phyloP scores from a whole-genome alignment of 805 yeast species.

The Candida berthetii region DNA sequence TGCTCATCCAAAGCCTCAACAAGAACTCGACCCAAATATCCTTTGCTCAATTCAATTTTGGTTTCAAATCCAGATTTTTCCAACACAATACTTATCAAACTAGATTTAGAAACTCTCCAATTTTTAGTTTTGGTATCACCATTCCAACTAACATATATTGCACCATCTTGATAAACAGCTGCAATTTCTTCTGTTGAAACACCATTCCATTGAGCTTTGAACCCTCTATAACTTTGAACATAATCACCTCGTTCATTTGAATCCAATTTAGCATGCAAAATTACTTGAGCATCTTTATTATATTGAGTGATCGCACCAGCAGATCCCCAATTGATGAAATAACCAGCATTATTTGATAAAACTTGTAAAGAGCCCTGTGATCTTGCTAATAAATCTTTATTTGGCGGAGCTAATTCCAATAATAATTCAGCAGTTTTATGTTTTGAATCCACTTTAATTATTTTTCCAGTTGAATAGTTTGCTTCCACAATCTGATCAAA shows the following conservation, averaged over 20 bases:
- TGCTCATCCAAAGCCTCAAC: too few species aligned
- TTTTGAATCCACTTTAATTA: slow-evolving; percentile 26
- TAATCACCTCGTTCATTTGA: slow-evolving; percentile 21
- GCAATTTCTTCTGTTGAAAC: slow-evolving; percentile 27
- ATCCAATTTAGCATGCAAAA: slow-evolving; percentile 27
- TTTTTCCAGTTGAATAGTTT: slow-evolving; percentile 25
- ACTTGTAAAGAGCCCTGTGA: slow-evolving; percentile 19
- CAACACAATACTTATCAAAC: too few species aligned
- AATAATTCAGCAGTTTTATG: slow-evolving; percentile 22
- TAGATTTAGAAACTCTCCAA: slow-evolving; percentile 23
- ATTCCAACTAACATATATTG: slow-evolving; percentile 29
- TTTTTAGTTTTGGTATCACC: slow-evolving; percentile 29
- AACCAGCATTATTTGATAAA: slow-evolving; percentile 24
- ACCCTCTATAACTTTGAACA: slow-evolving; percentile 30
- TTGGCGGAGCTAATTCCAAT: slow-evolving; percentile 20
- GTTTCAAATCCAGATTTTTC: slow-evolving; percentile 27
- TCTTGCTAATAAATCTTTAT: slow-evolving; percentile 18
- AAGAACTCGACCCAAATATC: too few species aligned
- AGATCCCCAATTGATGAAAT: slow-evolving; percentile 31
- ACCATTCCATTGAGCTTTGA: slow-evolving; percentile 28
- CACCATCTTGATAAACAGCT: slow-evolving; percentile 10
- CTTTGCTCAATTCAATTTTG: neutral
- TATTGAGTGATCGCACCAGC: slow-evolving; percentile 32
- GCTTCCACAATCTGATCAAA: slow-evolving; percentile 18
- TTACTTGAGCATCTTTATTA: slow-evolving; percentile 20